phyloP scores from a whole-genome alignment of 2,329 filamentous ascomycete genomes.

The Pseudocercospora vitis region DNA sequence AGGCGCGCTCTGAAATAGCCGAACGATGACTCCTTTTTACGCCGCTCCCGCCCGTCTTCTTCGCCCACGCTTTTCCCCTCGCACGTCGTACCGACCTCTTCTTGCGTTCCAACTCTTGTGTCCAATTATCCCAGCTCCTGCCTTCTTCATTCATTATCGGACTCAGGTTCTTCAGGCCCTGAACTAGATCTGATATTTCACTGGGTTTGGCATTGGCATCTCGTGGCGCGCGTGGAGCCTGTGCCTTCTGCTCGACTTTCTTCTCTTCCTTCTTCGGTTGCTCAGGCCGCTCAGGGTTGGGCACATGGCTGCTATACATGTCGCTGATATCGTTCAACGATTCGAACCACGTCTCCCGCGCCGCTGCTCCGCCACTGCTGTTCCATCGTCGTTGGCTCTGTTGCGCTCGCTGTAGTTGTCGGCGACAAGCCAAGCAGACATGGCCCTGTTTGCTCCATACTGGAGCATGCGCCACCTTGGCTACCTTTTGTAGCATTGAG shows the following conservation, averaged over 20 bases:
- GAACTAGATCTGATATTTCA: no score
- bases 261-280: not conserved
- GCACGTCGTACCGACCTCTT: not conserved
- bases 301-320: constrained; percentile 4
- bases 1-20: not conserved
- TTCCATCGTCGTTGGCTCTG: constrained; percentile 22
- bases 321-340: constrained; percentile 28
- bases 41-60: constrained; percentile 1
- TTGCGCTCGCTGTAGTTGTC: constrained; percentile 17
- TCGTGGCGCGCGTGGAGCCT: not conserved
- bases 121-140: not conserved
- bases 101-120: no score
- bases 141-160: no score
- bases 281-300: not conserved
- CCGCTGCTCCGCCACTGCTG: constrained; percentile 10
- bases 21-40: not conserved
- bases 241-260: not conserved
- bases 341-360: constrained; percentile 21
- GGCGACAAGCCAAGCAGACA: constrained; percentile 26
- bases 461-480: constrained; percentile 16
- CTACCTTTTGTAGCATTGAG: constrained; percentile 21
- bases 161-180: no score
- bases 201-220: not conserved
- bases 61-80: not conserved
- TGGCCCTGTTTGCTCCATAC: constrained; percentile 26